A percentile compares a stretch with the other conserved stretches of the same genome.
phyloP scores from a whole-genome alignment of 495 filamentous ascomycete genomes.

The Bombardia bombarda region DNA sequence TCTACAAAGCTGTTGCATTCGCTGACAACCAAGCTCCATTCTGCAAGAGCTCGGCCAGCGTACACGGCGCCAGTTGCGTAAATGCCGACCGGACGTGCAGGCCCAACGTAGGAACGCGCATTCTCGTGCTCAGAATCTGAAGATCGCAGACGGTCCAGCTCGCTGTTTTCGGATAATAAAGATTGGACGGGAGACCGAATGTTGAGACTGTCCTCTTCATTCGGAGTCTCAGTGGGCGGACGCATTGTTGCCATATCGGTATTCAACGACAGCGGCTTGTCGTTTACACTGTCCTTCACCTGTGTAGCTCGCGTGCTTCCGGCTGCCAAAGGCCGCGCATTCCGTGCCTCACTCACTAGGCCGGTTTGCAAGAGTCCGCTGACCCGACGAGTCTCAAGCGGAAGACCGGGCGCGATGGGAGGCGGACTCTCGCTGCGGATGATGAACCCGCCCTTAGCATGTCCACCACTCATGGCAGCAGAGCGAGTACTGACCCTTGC shows the following conservation, averaged over 20 bases:
- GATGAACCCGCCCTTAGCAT: background rate
- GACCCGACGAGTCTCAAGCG: slow-evolving; percentile 34
- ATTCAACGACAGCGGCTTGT: slow-evolving; percentile 15
- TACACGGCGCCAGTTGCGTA: slow-evolving; percentile 52
- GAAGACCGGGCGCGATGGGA: slow-evolving; percentile 27
- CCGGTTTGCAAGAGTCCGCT: slow-evolving; percentile 37
- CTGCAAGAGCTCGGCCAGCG: slow-evolving; percentile 78
- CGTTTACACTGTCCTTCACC: slow-evolving; percentile 2
- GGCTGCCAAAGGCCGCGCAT: slow-evolving; percentile 25
- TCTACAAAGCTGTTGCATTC: slow-evolving; percentile 94
- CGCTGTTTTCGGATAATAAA: slow-evolving; percentile 8
- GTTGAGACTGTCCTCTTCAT: slow-evolving; percentile 4
- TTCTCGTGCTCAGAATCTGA: slow-evolving; percentile 5
- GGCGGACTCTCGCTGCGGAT: slow-evolving; percentile 29
- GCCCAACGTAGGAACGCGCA: slow-evolving; percentile 15
- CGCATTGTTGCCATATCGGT: slow-evolving; percentile 8
- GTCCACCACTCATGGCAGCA: slow-evolving; percentile 1
- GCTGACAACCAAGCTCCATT: slow-evolving; percentile 77
- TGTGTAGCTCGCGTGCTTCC: slow-evolving; percentile 6
- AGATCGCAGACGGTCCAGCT: slow-evolving; percentile 10
- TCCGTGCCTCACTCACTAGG: slow-evolving; percentile 36
- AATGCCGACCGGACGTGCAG: slow-evolving; percentile 30
- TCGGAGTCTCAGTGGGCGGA: slow-evolving; percentile 1
- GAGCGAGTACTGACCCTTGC: slow-evolving; percentile 37
- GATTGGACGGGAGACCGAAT: slow-evolving; percentile 3